Evolutionary conservation across 2,329 filamentous ascomycete genomes (phyloP), one percentile per base, ranked within the genome.

Genomic region (Alternaria sp.): DNA sequence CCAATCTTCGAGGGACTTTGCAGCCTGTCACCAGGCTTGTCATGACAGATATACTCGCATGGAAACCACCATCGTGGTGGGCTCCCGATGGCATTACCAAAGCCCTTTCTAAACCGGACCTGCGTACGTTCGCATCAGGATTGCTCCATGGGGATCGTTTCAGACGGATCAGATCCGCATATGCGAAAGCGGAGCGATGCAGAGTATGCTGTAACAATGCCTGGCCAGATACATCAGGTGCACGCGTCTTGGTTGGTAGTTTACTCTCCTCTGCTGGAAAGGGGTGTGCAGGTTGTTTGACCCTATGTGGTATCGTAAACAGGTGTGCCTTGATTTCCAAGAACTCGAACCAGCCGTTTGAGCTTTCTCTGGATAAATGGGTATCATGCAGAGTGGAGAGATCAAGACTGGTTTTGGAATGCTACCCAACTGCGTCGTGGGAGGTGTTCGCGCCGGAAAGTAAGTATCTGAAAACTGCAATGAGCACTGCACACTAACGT

Each of bases 251-350:
- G 22, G 22, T 22, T 22, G 22, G 22, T 22, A 22, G 22, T 22
- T 22, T 22, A 22, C 22, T 22, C 22, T 22, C 14, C 9, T 50
- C 52, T 5, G 57, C 57, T 14, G 9, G 43, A 4, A 14, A 25
- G 27, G 58, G 58, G 14, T 60, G 58, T 41, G 58, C 58, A 2
- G 58, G 58, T 12, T 60, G 58, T 44, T 28, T 60, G 8, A 43
- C 40, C 16, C 20, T 60, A 9, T 51, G 46, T 2, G 16, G 40
- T 5, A 28, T 60, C 11, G 1, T 48, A 20, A 14, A 36, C 18
- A 20, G 14, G 12, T 53, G 25, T 20, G n/a, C 14, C 16, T 36
- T 16, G 10, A 7, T 32, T 16, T 30, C 18, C 3, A 9, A 40
- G 18, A 27, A 16, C 11, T 30, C 27, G 7, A 27, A 1, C 3